A percentile compares a stretch with the other conserved stretches of the same genome.
Conservation (phyloP, 2,329 filamentous ascomycete genomes). For the Fusarium drepaniforme region DNA sequence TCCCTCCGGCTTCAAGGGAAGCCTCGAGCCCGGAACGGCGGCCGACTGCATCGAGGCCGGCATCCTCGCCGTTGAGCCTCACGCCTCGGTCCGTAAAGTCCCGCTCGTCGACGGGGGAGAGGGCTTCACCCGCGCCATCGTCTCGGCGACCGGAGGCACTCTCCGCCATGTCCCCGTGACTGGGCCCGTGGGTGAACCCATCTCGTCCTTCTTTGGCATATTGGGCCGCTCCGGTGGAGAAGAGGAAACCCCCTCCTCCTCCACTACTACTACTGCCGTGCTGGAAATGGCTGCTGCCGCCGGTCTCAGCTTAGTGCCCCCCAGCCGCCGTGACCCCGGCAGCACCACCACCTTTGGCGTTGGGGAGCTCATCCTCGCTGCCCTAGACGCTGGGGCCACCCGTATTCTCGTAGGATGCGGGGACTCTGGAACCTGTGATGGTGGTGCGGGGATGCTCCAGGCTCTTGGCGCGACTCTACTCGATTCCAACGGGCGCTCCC, state of each 20-base stretch:
- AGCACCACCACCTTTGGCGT: slow-evolving; percentile 64
- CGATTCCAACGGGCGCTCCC: slow-evolving; percentile 49
- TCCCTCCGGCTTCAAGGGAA: slow-evolving; percentile 67
- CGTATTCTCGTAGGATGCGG: slow-evolving; percentile 65
- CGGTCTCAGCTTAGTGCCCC: slow-evolving; percentile 62
- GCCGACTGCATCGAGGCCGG: slow-evolving; percentile 64
- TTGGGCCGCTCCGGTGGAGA: slow-evolving; percentile 44
- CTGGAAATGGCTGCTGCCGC: slow-evolving; percentile 67
- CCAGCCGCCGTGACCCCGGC: slow-evolving; percentile 57
- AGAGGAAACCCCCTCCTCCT: not conserved
- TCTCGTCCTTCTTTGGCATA: slow-evolving; percentile 61
- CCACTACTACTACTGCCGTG: slow-evolving; percentile 50
- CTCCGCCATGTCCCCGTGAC: slow-evolving; percentile 53
- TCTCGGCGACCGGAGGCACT: slow-evolving; percentile 56
- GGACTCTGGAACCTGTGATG: slow-evolving; percentile 66
- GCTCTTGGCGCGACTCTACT: slow-evolving; percentile 61
- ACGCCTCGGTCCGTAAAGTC: slow-evolving; percentile 58
- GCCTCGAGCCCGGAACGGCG: slow-evolving; percentile 60
- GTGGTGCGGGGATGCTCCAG: slow-evolving; percentile 66
- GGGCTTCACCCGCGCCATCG: slow-evolving; percentile 61
- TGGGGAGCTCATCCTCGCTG: slow-evolving; percentile 60
- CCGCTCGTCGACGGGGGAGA: slow-evolving; percentile 67
- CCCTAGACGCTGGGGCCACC: slow-evolving; percentile 58
- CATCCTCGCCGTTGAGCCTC: slow-evolving; percentile 57
- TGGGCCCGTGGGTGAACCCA: slow-evolving; percentile 56